Base-by-base conservation (phyloP, 768 basidiomycete genomes). In the Xanthoconium purpureum region DNA sequence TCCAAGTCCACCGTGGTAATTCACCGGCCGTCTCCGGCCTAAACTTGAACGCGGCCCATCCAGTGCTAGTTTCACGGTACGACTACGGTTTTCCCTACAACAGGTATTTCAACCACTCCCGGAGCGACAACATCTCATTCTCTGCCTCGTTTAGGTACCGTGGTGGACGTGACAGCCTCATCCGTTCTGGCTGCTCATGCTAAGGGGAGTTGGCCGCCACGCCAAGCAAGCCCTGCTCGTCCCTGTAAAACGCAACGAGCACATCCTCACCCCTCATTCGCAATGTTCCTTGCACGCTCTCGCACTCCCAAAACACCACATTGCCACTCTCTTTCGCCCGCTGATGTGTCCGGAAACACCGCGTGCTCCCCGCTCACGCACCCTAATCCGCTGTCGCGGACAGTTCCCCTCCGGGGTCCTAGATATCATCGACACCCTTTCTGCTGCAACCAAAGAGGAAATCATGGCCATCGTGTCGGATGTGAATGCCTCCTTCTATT, bases 171-270 rank as follows among this genome's bases (percentile, higher is more conserved):
- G 71, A 65, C 66, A 61, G 65, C 65, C 71, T 63, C 67, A 62
- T 64, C 60, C 71, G 55, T 62, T 64, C 78, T 77, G 78, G 77
- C 80, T 83, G 84, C 84, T 82, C 82, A 89, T 89, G 87, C 85
- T 84, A 74, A 83, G 80, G 82, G 81, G 80, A 75, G 78, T 75
- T 67, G 71, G 77, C 66, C 75, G 79, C 73, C 77, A 77, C 74
- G 70, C 81, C 71, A 75, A 78, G 62, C 76, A 74, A 59, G 71
- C 71, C 61, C 57, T 67, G 52, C 59, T 66, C 63, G 60, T 61
- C 46, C 56, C 64, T 54, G 50, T 42, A 43, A 62, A 47, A 48
- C 59, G 50, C 51, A 51, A 56, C 60, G 45, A 50, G 55, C 64
- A 51, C 47, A 35, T 24, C 50, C 39, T 39, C 2, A 38, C 49